Conservation (phyloP, 2,329 filamentous ascomycete genomes). For the Lecanoromycetidae sp. region DNA sequence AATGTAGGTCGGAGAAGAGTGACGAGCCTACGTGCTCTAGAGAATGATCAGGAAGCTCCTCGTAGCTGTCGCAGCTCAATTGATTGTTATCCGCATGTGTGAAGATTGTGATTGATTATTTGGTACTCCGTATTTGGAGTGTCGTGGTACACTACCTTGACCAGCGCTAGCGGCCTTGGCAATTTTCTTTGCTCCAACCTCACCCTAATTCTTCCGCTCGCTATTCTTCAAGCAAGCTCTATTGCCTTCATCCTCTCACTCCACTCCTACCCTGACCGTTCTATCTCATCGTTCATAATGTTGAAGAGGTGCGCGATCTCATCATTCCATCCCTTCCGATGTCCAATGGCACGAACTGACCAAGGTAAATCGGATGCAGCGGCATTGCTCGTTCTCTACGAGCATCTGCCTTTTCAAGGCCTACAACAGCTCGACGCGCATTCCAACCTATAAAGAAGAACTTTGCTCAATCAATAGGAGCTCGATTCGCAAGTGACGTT, state of each 20-base stretch:
- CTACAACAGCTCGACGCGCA: conserved; percentile 42
- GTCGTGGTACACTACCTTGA: no score
- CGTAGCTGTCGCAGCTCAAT: conserved; percentile 12
- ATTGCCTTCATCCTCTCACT: conserved; percentile 4
- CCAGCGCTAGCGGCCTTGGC: conserved; percentile 2
- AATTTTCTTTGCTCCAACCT: conserved; percentile 8
- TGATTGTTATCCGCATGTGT: conserved; percentile 8
- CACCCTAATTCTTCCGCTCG: conserved; percentile 4
- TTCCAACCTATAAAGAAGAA: conserved; percentile 46
- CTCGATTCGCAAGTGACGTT: conserved; percentile 50
- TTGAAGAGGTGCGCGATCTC: conserved; percentile 45
- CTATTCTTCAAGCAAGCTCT: conserved; percentile 12
- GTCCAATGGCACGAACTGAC: neutral
- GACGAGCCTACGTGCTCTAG: conserved; percentile 1
- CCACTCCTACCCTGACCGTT: conserved; percentile 15
- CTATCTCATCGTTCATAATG: conserved; percentile 39
- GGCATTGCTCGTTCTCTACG: conserved; percentile 54
- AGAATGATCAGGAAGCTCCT: conserved; percentile 8
- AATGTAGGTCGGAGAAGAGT: neutral
- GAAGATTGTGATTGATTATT: neutral
- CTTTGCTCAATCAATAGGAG: conserved; percentile 45
- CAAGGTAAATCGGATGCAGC: conserved; percentile 32
- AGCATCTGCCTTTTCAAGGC: conserved; percentile 47
- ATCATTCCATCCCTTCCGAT: neutral
- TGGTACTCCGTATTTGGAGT: no score